A percentile compares a stretch with the other conserved stretches of the same genome.
Conservation (phyloP, 805 yeast genomes). For the Candida ponderosae region DNA sequence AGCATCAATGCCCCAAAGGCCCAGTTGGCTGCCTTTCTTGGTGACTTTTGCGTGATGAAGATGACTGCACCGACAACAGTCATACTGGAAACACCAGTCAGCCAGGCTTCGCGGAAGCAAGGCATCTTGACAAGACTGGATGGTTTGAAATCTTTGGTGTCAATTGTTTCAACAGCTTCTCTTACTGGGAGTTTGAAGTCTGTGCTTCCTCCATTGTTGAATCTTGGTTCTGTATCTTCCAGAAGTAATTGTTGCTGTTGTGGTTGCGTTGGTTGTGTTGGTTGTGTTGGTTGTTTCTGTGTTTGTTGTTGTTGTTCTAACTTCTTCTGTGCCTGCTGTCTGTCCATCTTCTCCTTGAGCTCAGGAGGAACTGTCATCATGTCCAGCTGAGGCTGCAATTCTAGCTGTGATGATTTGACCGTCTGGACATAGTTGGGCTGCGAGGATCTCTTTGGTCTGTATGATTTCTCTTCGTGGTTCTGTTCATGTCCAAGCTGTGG, state of each 20-base stretch:
- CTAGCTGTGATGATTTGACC: neutral
- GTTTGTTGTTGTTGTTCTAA: too few relatives aligned
- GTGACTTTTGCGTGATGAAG: constrained; percentile 56
- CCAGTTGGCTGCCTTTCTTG: constrained; percentile 69
- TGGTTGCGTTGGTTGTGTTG: constrained; percentile 1
- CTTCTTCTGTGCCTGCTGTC: neutral
- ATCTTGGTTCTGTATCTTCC: constrained; percentile 33
- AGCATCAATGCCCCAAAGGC: constrained; percentile 69
- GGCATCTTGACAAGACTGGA: constrained; percentile 52
- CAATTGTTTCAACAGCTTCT: constrained; percentile 34
- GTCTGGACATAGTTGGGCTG: neutral
- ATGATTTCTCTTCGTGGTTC: too few relatives aligned
- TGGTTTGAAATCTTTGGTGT: constrained; percentile 42
- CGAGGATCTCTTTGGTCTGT: neutral
- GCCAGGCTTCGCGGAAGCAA: constrained; percentile 73
- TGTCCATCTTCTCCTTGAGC: neutral
- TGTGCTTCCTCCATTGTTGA: constrained; percentile 22
- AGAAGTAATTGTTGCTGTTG: constrained; percentile 24
- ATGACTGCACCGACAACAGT: constrained; percentile 64
- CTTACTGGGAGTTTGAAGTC: constrained; percentile 24
- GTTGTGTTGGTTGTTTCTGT: neutral
- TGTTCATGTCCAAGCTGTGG: too few relatives aligned
- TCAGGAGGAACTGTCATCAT: neutral
- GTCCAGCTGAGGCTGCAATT: neutral
- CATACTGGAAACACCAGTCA: constrained; percentile 67